phyloP scores from a whole-genome alignment of 2,329 filamentous ascomycete species.

The Calonectria honghensis region DNA sequence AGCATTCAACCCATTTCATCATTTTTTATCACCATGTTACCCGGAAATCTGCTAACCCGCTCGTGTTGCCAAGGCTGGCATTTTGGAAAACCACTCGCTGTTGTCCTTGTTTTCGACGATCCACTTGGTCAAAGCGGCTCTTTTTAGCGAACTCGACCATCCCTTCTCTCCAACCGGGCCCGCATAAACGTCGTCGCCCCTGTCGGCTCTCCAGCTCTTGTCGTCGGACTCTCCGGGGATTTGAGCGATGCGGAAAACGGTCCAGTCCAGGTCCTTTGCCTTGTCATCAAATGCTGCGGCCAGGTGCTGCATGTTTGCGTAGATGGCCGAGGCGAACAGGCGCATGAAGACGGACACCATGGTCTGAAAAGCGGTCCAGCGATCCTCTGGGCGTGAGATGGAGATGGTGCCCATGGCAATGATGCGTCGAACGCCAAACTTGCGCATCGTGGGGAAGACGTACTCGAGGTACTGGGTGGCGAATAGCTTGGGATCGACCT shows the following conservation, averaged over 20 bases:
- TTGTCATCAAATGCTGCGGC: constrained; percentile 49
- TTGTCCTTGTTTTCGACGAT: constrained; percentile 50
- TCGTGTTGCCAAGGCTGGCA: constrained; percentile 6
- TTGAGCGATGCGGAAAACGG: constrained; percentile 51
- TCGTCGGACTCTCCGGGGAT: constrained; percentile 55
- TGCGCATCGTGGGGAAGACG: constrained; percentile 40
- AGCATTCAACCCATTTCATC: background rate
- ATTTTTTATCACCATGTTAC: background rate
- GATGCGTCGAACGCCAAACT: constrained; percentile 52
- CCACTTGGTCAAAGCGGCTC: constrained; percentile 54
- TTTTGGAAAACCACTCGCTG: constrained; percentile 5
- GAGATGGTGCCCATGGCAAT: constrained; percentile 60
- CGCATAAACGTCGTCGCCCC: constrained; percentile 49
- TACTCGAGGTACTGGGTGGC: constrained; percentile 31
- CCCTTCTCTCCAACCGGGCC: constrained; percentile 49
- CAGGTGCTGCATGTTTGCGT: constrained; percentile 47
- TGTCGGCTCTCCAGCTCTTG: constrained; percentile 54
- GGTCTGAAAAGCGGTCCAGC: constrained; percentile 42
- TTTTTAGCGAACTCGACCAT: constrained; percentile 42
- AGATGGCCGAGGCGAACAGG: constrained; percentile 41
- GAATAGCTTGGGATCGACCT: background rate
- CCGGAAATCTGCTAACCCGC: background rate
- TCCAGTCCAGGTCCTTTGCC: constrained; percentile 55
- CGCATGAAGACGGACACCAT: constrained; percentile 40
- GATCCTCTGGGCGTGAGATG: constrained; percentile 52